A percentile compares a stretch with the other conserved stretches of the same genome.
phyloP scores from a whole-genome alignment of 164 flowering plant genomes.

The Chimonanthus praecox region DNA sequence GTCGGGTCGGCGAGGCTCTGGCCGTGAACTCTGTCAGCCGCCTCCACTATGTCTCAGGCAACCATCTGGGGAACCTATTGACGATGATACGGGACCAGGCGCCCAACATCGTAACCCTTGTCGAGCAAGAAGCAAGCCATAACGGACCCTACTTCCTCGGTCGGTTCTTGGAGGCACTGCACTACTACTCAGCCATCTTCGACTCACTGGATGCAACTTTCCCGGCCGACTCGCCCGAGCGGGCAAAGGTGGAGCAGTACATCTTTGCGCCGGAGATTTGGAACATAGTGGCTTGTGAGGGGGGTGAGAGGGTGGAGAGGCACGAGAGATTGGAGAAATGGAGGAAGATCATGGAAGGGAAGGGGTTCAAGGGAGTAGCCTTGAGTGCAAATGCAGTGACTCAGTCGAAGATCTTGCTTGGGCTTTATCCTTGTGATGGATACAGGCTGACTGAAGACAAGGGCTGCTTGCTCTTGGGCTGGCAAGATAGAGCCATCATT shows the following conservation, averaged over 20 bases:
- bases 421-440: conserved; percentile 58
- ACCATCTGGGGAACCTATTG: conserved; percentile 38
- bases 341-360: conserved; percentile 67
- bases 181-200: conserved; percentile 67
- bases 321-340: conserved; percentile 74
- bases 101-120: conserved; percentile 60
- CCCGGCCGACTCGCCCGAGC: conserved; percentile 47
- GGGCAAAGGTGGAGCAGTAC: conserved; percentile 69
- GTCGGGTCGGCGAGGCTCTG: conserved; percentile 66
- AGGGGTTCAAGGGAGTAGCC: conserved; percentile 55
- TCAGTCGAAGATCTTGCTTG: conserved; percentile 54
- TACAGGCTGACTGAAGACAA: conserved; percentile 56
- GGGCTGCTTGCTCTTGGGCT: conserved; percentile 71
- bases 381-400: conserved; percentile 61
- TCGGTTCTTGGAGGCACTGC: conserved; percentile 65
- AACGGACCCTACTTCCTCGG: conserved; percentile 70
- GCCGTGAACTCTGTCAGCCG: conserved; percentile 58
- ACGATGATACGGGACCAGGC: conserved; percentile 66
- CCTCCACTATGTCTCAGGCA: conserved; percentile 53
- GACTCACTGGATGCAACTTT: conserved; percentile 71
- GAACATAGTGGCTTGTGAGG: conserved; percentile 71
- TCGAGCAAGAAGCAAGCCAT: conserved; percentile 75
- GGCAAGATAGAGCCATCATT: conserved; percentile 68
- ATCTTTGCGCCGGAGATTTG: conserved; percentile 63
- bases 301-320: conserved; percentile 53